Evolutionary conservation across 352 stramenopile species (phyloP).

Genomic region (Phytophthora idaei): DNA sequence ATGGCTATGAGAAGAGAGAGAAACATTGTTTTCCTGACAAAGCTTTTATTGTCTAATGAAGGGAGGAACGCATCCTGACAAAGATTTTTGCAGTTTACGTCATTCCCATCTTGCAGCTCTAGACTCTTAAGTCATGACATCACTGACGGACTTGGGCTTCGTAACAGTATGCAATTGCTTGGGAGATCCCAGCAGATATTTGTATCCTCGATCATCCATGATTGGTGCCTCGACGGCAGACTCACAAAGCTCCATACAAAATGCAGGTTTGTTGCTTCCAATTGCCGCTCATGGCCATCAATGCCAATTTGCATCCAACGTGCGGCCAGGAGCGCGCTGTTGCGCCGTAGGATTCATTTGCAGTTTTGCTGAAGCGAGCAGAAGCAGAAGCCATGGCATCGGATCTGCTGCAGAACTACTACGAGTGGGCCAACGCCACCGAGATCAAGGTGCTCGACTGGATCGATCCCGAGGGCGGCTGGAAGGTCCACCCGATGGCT

Average conservation of each 20-base stretch:
- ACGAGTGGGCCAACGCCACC: conserved; percentile 56
- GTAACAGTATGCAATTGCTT: conserved; percentile 8
- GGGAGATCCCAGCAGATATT: neutral
- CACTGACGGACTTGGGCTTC: conserved; percentile 12
- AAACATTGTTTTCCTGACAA: neutral
- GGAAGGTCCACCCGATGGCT: conserved; percentile 65
- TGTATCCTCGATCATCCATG: conserved; percentile 20
- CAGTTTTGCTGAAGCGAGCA: conserved; percentile 16
- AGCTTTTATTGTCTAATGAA: neutral
- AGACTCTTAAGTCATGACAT: conserved; percentile 20
- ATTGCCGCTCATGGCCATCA: conserved; percentile 1
- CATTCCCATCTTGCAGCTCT: too few relatives aligned
- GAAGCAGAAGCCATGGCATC: conserved; percentile 27
- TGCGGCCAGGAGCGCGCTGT: conserved; percentile 9
- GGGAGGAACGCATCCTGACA: too few relatives aligned
- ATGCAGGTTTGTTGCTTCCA: neutral
- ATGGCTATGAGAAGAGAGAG: too few relatives aligned
- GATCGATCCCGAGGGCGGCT: conserved; percentile 56
- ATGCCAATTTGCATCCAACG: conserved; percentile 5
- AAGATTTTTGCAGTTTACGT: too few relatives aligned
- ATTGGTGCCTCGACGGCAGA: conserved; percentile 8
- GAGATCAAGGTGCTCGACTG: conserved; percentile 61
- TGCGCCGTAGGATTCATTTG: conserved; percentile 21
- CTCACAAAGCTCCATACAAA: conserved; percentile 13
- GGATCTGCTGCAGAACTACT: conserved; percentile 48